Percentiles rank a stretch among this genome's conserved stretches.
Evolutionary conservation across 2,329 filamentous ascomycete species (phyloP).

Genomic region (Claviceps quebecensis): DNA sequence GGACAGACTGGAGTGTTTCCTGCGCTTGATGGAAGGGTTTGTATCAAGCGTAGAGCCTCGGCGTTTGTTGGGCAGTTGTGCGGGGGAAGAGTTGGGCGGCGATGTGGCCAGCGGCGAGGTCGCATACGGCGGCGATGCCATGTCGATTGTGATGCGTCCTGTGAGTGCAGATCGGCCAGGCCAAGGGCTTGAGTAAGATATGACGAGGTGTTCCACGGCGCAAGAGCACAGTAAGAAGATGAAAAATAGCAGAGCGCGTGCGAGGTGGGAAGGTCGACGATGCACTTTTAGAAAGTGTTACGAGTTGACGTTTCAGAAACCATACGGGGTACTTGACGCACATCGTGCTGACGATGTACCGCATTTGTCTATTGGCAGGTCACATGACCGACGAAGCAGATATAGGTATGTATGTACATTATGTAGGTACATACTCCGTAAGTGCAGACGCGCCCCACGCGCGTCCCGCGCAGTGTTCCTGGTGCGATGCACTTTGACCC

Average conservation of each 20-base stretch:
- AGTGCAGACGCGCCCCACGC: background rate
- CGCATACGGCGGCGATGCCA: slow-evolving; percentile 43
- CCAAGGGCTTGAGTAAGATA: no score
- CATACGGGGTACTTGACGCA: no score
- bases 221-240: background rate
- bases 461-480: no score
- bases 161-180: background rate
- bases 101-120: slow-evolving; percentile 40
- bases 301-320: no score
- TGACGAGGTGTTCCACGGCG: no score
- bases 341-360: background rate
- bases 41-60: slow-evolving; percentile 41
- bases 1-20: slow-evolving; percentile 55
- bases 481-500: no score
- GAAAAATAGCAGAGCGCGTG: background rate
- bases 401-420: no score
- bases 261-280: no score
- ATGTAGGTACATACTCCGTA: no score
- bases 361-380: background rate
- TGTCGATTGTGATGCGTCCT: slow-evolving; percentile 12
- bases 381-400: slow-evolving; percentile 2
- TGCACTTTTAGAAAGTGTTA: no score
- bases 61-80: slow-evolving; percentile 43
- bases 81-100: slow-evolving; percentile 36
- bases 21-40: slow-evolving; percentile 44